phyloP scores from a whole-genome alignment of 2,329 filamentous ascomycete species.

The Fusarium metavorans region DNA sequence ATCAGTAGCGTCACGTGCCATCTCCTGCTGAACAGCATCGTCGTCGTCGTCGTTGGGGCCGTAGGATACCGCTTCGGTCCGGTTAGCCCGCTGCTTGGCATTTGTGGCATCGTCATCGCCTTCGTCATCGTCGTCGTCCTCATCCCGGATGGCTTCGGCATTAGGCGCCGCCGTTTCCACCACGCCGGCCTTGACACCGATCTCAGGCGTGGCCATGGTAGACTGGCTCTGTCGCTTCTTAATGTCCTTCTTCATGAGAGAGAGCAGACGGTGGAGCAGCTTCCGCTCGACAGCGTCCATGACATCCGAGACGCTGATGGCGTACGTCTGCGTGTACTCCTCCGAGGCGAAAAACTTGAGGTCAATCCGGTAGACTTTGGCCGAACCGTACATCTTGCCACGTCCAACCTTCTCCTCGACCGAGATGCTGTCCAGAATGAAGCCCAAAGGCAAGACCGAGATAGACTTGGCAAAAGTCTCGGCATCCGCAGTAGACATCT shows the following conservation, averaged over 20 bases:
- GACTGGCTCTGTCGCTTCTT: slow-evolving; percentile 79
- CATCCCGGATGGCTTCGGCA: slow-evolving; percentile 50
- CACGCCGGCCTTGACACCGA: slow-evolving; percentile 68
- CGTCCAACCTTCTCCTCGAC: slow-evolving; percentile 84
- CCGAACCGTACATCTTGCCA: slow-evolving; percentile 75
- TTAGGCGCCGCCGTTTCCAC: slow-evolving; percentile 62
- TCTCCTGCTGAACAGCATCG: slow-evolving; percentile 75
- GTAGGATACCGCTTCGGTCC: slow-evolving; percentile 86
- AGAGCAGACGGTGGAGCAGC: slow-evolving; percentile 79
- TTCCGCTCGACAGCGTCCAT: slow-evolving; percentile 82
- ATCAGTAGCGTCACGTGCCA: slow-evolving; percentile 70
- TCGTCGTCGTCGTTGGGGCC: slow-evolving; percentile 95
- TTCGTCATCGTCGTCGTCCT: slow-evolving; percentile 71
- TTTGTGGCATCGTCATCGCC: slow-evolving; percentile 83
- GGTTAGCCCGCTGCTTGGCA: slow-evolving; percentile 80
- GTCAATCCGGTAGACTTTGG: slow-evolving; percentile 86
- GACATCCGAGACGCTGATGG: slow-evolving; percentile 83
- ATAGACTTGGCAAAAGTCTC: slow-evolving; percentile 92
- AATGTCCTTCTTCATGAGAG: slow-evolving; percentile 79
- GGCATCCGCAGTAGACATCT: slow-evolving; percentile 75
- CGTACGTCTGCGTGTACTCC: slow-evolving; percentile 89
- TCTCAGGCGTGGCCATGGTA: slow-evolving; percentile 79
- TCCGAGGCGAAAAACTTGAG: slow-evolving; percentile 85
- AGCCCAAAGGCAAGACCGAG: slow-evolving; percentile 84
- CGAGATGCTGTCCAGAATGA: slow-evolving; percentile 83